These are phyloP conservation scores for Chlamydomonas incerta DNA, from an alignment of 139 green algal species.

Conservation along the genomic window DNA sequence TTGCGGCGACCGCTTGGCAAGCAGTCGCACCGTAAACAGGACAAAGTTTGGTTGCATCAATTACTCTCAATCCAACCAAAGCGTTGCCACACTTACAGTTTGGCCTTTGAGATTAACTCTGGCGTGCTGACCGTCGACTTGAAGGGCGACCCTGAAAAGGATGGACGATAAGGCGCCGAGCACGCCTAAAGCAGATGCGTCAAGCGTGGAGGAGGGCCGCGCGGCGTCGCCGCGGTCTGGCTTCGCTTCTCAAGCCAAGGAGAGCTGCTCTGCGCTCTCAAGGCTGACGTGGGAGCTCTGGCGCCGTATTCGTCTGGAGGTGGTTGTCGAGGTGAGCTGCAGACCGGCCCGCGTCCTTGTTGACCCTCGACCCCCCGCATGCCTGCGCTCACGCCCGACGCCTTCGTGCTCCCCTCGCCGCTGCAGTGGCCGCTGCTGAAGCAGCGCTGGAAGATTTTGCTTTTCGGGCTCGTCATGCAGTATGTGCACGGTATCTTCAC, in stretches of 20 bases:
- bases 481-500: constrained; percentile 93
- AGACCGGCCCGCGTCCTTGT: too few relatives aligned
- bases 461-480: constrained; percentile 84
- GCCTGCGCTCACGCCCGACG: neutral
- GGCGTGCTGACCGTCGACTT: too few relatives aligned
- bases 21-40: too few relatives aligned
- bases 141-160: neutral
- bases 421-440: constrained; percentile 83
- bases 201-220: neutral
- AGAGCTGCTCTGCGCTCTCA: neutral
- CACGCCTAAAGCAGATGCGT: neutral
- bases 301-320: constrained; percentile 69
- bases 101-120: too few relatives aligned
- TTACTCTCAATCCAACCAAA: too few relatives aligned
- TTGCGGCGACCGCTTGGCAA: too few relatives aligned
- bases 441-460: constrained; percentile 79
- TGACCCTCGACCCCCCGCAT: neutral
- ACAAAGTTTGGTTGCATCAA: too few relatives aligned
- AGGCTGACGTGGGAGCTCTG: constrained; percentile 29
- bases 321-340: constrained; percentile 69
- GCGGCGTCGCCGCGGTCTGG: neutral
- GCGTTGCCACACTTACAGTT: too few relatives aligned
- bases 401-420: too few relatives aligned
- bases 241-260: neutral
- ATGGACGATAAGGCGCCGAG: constrained; percentile 21